Evolutionary conservation across 257 asterid species (phyloP).

Genomic region (Craterostigma plantagineum): DNA sequence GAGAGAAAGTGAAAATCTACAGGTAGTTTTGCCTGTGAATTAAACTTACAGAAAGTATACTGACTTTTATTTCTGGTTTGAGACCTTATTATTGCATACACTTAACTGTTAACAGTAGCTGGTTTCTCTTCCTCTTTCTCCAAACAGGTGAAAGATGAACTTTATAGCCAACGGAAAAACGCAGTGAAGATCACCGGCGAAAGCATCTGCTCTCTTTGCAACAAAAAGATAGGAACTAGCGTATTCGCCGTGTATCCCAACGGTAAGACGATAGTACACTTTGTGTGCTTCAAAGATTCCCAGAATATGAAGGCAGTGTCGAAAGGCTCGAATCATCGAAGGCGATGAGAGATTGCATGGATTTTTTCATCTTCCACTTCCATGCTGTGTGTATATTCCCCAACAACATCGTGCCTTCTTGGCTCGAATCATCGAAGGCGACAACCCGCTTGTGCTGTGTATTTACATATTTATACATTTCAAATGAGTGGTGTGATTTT

Average conservation of each 20-base stretch:
- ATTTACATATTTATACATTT: too few relatives aligned
- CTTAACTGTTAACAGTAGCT: too few relatives aligned
- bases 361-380: too few relatives aligned
- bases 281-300: constrained; percentile 77
- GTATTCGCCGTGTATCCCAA: constrained; percentile 94
- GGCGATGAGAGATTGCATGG: constrained; percentile 22
- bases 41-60: constrained; percentile 2
- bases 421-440: too few relatives aligned
- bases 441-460: too few relatives aligned
- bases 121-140: neutral
- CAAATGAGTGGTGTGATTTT: too few relatives aligned
- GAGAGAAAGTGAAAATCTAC: constrained; percentile 83
- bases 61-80: constrained; percentile 2
- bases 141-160: constrained; percentile 69
- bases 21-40: constrained; percentile 23
- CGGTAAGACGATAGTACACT: constrained; percentile 76
- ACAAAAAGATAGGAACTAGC: constrained; percentile 81
- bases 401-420: too few relatives aligned
- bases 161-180: constrained; percentile 54
- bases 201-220: constrained; percentile 83
- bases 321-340: constrained; percentile 32
- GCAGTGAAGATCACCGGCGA: constrained; percentile 59
- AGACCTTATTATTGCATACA: too few relatives aligned
- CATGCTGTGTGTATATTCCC: too few relatives aligned
- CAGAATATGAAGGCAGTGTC: constrained; percentile 76